Evolutionary conservation across 2,329 filamentous ascomycete genomes (phyloP).

Genomic region (Monilinia fructicola): DNA sequence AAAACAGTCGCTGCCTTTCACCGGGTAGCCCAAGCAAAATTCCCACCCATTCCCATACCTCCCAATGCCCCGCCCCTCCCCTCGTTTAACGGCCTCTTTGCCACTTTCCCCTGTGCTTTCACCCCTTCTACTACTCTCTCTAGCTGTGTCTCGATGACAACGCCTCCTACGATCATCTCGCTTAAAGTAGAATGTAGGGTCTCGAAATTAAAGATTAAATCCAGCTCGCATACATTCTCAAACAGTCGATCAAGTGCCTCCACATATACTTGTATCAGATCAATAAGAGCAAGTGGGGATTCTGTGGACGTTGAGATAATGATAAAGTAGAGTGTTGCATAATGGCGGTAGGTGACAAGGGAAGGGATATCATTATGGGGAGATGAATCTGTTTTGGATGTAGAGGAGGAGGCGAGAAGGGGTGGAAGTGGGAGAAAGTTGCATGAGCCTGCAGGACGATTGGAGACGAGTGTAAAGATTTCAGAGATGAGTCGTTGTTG

Average conservation of each 20-base stretch:
- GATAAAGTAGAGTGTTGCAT: conserved; percentile 98
- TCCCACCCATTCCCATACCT: conserved; percentile 43
- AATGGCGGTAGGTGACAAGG: conserved; percentile 96
- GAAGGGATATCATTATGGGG: conserved; percentile 86
- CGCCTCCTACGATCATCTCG: conserved; percentile 94
- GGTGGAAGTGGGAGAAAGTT: conserved; percentile 88
- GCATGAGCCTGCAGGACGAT: conserved; percentile 86
- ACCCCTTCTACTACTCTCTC: conserved; percentile 88
- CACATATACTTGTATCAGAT: conserved; percentile 97
- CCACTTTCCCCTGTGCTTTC: conserved; percentile 70
- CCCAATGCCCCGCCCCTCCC: conserved; percentile 47
- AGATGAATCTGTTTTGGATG: conserved; percentile 64
- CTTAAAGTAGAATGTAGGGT: conserved; percentile 85
- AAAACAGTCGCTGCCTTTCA: conserved; percentile 27
- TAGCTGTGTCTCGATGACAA: conserved; percentile 88
- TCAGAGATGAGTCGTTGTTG: conserved; percentile 96
- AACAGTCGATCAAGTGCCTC: conserved; percentile 93
- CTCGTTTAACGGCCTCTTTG: conserved; percentile 77
- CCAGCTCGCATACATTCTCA: conserved; percentile 95
- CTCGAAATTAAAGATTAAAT: conserved; percentile 99
- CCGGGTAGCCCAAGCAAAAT: conserved; percentile 41
- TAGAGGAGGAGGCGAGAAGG: conserved; percentile 60
- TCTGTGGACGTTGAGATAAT: conserved; percentile 96
- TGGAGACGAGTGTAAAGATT: conserved; percentile 93
- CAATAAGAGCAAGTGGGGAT: conserved; percentile 89